phyloP scores from a whole-genome alignment of 495 filamentous ascomycete genomes.

The Peziza echinospora region DNA sequence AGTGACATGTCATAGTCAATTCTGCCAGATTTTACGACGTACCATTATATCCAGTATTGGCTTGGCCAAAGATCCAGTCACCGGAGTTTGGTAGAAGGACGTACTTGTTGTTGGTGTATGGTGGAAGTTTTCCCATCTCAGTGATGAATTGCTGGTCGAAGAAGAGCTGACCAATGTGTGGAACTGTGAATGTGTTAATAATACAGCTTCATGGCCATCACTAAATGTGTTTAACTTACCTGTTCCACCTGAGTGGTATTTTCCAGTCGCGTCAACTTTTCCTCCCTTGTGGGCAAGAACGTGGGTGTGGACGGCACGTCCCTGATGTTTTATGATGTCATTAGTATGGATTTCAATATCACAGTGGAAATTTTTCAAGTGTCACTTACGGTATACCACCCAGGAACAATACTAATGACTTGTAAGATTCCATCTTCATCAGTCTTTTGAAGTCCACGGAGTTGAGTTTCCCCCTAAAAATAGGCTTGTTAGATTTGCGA shows the following conservation, averaged over 20 bases:
- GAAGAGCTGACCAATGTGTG: conserved; percentile 42
- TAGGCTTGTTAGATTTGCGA: too few relatives aligned
- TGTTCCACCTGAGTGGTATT: conserved; percentile 32
- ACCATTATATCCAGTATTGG: conserved; percentile 6
- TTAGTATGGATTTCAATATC: conserved; percentile 17
- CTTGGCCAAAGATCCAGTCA: conserved; percentile 21
- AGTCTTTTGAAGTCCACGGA: conserved; percentile 20
- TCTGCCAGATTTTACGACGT: not conserved
- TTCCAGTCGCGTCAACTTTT: conserved; percentile 17
- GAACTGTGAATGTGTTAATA: too few relatives aligned
- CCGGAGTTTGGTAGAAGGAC: conserved; percentile 28
- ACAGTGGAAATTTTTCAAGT: not conserved
- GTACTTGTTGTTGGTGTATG: conserved; percentile 35
- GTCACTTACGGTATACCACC: conserved; percentile 29
- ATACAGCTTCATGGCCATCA: too few relatives aligned
- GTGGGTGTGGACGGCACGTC: conserved; percentile 25
- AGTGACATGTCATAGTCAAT: not conserved
- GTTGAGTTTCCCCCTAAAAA: conserved; percentile 8
- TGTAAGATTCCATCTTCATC: conserved; percentile 27
- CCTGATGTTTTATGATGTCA: conserved; percentile 12
- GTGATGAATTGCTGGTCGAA: conserved; percentile 33
- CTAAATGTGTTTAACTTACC: too few relatives aligned
- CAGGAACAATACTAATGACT: conserved; percentile 34
- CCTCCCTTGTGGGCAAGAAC: conserved; percentile 28
- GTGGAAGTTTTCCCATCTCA: conserved; percentile 25